phyloP scores from a whole-genome alignment of 2,329 filamentous ascomycete species.

The Fusarium mundagurra region DNA sequence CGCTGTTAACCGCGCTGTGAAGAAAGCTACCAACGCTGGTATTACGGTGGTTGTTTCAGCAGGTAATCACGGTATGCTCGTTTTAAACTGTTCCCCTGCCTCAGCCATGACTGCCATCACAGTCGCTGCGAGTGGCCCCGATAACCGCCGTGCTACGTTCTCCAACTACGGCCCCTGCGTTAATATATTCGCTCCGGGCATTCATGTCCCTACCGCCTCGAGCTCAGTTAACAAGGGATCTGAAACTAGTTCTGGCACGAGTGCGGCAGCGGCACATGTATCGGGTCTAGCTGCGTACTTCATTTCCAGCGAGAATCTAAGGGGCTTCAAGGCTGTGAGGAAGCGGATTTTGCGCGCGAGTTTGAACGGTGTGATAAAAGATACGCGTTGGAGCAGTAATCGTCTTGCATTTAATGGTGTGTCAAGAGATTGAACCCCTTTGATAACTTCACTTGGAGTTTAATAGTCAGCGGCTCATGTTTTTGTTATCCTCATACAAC shows the following conservation, averaged over 20 bases:
- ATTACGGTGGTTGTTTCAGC: conserved; percentile 1
- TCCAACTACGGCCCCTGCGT: conserved; percentile 5
- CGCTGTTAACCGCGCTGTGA: neutral
- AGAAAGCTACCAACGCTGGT: neutral
- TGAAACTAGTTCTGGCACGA: neutral
- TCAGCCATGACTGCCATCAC: neutral
- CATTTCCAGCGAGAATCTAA: neutral
- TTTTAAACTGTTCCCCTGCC: neutral
- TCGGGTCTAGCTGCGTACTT: conserved; percentile 5
- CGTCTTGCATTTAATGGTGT: neutral
- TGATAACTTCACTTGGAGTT: accelerated
- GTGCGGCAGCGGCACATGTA: neutral
- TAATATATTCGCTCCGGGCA: conserved; percentile 2
- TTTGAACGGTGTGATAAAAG: neutral
- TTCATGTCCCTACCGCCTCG: neutral
- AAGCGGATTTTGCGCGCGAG: neutral
- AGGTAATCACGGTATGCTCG: neutral
- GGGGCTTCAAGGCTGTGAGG: neutral
- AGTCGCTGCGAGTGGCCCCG: neutral
- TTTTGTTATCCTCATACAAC: accelerated
- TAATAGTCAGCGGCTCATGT: neutral
- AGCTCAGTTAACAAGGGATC: accelerated
- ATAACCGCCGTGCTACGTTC: neutral
- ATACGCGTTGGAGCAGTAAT: neutral
- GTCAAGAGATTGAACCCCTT: neutral